Conservation (phyloP, 495 filamentous ascomycete genomes). For the Hypomontagnella submonticulosa region DNA sequence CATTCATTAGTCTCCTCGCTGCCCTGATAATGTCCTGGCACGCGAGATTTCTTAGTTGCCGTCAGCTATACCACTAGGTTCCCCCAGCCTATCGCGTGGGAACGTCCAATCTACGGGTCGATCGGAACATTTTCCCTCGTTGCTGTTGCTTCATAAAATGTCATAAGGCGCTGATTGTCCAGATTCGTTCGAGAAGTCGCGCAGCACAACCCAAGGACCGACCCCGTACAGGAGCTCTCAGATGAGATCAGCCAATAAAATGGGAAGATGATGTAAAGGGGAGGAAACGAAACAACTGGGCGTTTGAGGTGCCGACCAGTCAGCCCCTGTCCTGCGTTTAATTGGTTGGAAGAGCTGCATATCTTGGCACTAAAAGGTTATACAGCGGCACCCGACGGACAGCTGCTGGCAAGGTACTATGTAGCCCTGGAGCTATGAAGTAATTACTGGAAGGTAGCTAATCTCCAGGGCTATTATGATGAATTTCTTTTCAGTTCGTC, state of each 20-base stretch:
- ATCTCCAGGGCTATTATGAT: too few species aligned
- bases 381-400: conserved; percentile 1
- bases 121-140: conserved; percentile 14
- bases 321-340: conserved; percentile 16
- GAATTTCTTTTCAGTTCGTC: too few species aligned
- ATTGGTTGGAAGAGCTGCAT: conserved; percentile 28
- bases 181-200: conserved; percentile 9
- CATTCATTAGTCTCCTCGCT: background rate
- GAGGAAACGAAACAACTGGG: conserved; percentile 45
- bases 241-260: conserved; percentile 36
- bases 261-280: conserved; percentile 27
- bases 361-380: background rate
- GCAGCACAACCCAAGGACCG: conserved; percentile 10
- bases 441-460: too few species aligned
- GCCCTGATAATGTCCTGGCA: background rate
- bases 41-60: conserved; percentile 20
- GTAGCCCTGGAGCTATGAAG: too few species aligned
- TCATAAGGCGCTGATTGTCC: conserved; percentile 18
- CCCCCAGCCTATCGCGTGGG: background rate
- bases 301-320: conserved; percentile 45
- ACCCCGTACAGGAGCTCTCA: conserved; percentile 13
- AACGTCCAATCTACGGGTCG: conserved; percentile 6
- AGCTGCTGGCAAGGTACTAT: background rate
- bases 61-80: conserved; percentile 8
- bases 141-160: conserved; percentile 16